Evolutionary conservation across 2,329 filamentous ascomycete species (phyloP), one percentile per base, ranked within the genome.

Genomic region (Cladosporium sp.): DNA sequence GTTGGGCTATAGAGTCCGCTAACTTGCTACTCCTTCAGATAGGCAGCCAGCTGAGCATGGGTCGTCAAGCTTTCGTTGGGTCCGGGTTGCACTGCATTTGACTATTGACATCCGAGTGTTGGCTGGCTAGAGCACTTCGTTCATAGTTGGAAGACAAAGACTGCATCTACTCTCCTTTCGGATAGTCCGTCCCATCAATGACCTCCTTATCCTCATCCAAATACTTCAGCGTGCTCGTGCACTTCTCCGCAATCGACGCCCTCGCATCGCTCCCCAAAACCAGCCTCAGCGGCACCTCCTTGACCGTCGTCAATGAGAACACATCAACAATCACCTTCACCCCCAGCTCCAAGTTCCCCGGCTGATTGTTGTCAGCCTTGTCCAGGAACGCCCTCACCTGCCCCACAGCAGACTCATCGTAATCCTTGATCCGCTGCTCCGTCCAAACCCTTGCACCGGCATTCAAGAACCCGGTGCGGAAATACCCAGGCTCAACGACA

Each of bases 311-410:
- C 52, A 77, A 31, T 8, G 83, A 86, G 69, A 89, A 69, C 16
- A 86, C 77, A 68, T 89, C 86, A 5, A 88, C 79, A 31, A 87
- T 77, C 0, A 85, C 79, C 65, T 76, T 79, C 8, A 78, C 76
- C 0, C 83, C 86, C 77, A 87, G 87, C 21, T 74, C 75, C 3
- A 85, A 80, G 70, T 89, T 85, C 0, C 86, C 86, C 0, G 78
- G 80, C 75, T 88, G 85, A 0, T 82, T 80, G 18, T 82, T 78
- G 67, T 87, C 75, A 12, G 75, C 74, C 2, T 53, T 50, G 3
- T 74, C 72, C 35, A 85, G 66, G 2, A 64, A 50, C 21, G 68
- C 72, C 61, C 80, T 72, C 21, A 74, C 40, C 33, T 72, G 58
- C 8, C 72, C 79, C 6, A 77, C 76, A 2, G 78, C 69, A 0